Base-by-base conservation (phyloP, 306 rosid genomes). In the Fragaria vesca region DNA sequence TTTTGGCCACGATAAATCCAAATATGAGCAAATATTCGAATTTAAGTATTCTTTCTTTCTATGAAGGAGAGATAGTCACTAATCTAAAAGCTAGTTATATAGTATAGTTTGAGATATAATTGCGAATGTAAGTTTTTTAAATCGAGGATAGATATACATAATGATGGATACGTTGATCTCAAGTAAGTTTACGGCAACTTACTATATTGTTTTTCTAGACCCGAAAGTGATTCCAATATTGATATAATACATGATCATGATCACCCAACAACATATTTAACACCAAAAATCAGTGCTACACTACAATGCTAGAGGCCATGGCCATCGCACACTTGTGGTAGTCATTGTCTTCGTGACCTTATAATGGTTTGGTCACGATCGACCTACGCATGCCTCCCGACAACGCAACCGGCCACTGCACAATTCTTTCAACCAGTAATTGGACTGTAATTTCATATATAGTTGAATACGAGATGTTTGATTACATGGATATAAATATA, bases 351-450 rank as follows among this genome's bases (percentile, higher is more conserved):
- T 6, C 40, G 69, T 16, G 48, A 24, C 46, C 74, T 28, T 12
- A 47, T 32, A 32, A 32, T 38, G 54, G n/a, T 80, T 66, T 2
- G 62, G 42, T 73, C 30, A 20, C 57, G 66, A 43, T 43, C 46
- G 46, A 69, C 42, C 76, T 63, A 58, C 43, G 24, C 66, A 11
- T 55, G 46, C 63, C 72, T 18, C 66, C 76, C 67, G 58, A 48
- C 84, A 75, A 75, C 42, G 58, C 76, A 75, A 81, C 80, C 73
- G 73, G 40, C 80, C 80, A 69, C 48, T 16, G 28, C 58, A 47
- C 66, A 45, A 16, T 70, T 72, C 40, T 17, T 38, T 72, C 68
- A 57, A 73, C 42, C 36, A 72, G 16, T 13, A 51, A 16, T 3
- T 42, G 9, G 8, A 1, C 45, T 8, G 9, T 42, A 42, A 32